Evolutionary conservation across 257 asterid genomes (phyloP), one percentile per base, ranked within the genome.

Genomic region (Ajuga chamaepitys): DNA sequence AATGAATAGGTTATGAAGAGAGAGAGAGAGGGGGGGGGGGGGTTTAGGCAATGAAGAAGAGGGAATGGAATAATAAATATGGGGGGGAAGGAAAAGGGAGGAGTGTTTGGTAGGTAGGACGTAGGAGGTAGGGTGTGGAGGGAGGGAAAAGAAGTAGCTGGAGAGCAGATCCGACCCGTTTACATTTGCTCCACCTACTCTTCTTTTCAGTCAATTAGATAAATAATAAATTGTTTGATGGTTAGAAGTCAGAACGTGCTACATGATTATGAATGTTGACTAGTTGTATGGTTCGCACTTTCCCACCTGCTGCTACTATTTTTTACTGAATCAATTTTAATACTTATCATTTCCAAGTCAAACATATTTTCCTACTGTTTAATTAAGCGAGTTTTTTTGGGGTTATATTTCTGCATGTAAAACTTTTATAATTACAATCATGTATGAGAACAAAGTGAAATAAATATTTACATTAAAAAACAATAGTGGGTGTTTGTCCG

Each of bases 101-200:
- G 6, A 51, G 34, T 44, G n/a, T 61, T 70, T 70, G 78, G 81
- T 55, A 48, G 80, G 77, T 41, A 48, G 20, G 60, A 60, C 30
- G 24, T 47, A 37, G 57, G 64, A 32, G 0, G 2, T 3, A 1
- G 45, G 32, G 7, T 7, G n/a, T 2, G n/a, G 37, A 37, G 13
- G 9, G 14, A 44, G 59, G 40, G 53, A 42, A 55, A 18, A 34
- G 60, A 44, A 35, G 76, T 60, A 52, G 76, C 65, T 65, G 73
- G 58, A 24, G 21, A 50, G 28, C 73, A 30, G 45, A 53, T 62
- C 66, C 71, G 70, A 50, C 48, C 80, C 72, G 22, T 38, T 62
- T 35, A 22, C 42, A 22, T 9, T 34, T 18, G 72, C 18, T 58
- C 60, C 67, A 75, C 76, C 80, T 75, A 75, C 80, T 67, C 70